Conservation (phyloP, 75 land plant genomes). For the Ceratopteris richardii region DNA sequence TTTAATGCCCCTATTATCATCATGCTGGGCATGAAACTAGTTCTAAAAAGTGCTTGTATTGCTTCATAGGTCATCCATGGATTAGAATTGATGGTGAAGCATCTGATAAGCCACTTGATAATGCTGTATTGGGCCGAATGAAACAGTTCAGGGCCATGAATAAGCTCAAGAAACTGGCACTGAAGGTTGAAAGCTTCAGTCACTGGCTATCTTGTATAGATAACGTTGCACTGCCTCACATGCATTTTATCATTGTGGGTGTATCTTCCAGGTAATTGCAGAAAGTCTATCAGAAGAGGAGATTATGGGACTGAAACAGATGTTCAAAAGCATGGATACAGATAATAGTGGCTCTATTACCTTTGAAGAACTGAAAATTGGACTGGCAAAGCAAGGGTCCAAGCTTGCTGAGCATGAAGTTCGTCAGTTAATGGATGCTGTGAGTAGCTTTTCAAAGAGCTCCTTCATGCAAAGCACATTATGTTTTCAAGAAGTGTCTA, state of each 20-base stretch:
- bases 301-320: constrained; percentile 83
- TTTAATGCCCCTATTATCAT: no score
- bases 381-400: constrained; percentile 61
- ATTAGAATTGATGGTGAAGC: constrained; percentile 82
- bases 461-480: constrained; percentile 2
- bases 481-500: no score
- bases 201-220: no score
- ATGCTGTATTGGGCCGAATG: constrained; percentile 78
- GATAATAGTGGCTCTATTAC: constrained; percentile 89
- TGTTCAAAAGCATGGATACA: constrained; percentile 86
- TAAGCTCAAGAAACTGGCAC: constrained; percentile 89
- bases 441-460: constrained; percentile 16
- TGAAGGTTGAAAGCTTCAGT: constrained; percentile 43
- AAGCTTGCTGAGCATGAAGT: constrained; percentile 62
- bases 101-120: constrained; percentile 84
- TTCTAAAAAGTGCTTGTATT: neutral
- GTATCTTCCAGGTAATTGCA: constrained; percentile 64
- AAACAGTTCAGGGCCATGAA: constrained; percentile 97
- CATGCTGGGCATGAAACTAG: no score
- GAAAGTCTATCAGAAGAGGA: constrained; percentile 84
- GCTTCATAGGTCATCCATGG: constrained; percentile 78
- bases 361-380: constrained; percentile 68
- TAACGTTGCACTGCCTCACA: no score
- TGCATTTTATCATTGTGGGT: no score
- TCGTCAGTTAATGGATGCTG: constrained; percentile 75